Conservation (phyloP, 108 stramenopile genomes). For the Cyclotella choctawhatcheeana region DNA sequence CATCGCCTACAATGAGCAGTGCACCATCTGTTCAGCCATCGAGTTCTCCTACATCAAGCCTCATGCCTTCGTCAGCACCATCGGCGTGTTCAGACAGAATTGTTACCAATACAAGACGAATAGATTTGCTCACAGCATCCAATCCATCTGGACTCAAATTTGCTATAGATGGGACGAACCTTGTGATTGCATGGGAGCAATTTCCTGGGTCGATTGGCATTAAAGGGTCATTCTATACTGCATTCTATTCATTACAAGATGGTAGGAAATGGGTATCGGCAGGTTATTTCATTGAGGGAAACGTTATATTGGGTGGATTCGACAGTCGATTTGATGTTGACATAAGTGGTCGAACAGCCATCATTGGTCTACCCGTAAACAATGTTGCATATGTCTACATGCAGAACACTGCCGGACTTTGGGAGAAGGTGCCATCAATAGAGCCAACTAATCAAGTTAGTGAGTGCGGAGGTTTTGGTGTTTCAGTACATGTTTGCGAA, state of each 20-base stretch:
- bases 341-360: constrained; percentile 17
- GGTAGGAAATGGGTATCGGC: constrained; percentile 3
- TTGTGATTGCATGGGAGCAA: constrained; percentile 20
- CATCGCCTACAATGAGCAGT: constrained; percentile 3
- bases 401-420: constrained; percentile 18
- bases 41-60: constrained; percentile 12
- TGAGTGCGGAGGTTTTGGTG: constrained; percentile 1
- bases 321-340: background rate
- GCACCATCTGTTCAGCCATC: constrained; percentile 1
- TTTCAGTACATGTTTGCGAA: constrained; percentile 10
- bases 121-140: background rate
- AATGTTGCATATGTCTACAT: constrained; percentile 15
- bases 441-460: background rate
- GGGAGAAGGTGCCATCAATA: constrained; percentile 3
- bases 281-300: constrained; percentile 2
- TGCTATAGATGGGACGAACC: constrained; percentile 29
- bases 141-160: background rate
- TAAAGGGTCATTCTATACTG: constrained; percentile 10
- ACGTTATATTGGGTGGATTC: background rate
- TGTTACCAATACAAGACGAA: background rate
- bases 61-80: constrained; percentile 15
- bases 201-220: constrained; percentile 6
- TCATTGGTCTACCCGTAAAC: constrained; percentile 7
- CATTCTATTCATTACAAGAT: constrained; percentile 16
- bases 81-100: constrained; percentile 13